These are phyloP conservation scores for Pseudonitzschia delicatissima DNA, from an alignment of 108 stramenopile genomes.

Conservation along the genomic window DNA sequence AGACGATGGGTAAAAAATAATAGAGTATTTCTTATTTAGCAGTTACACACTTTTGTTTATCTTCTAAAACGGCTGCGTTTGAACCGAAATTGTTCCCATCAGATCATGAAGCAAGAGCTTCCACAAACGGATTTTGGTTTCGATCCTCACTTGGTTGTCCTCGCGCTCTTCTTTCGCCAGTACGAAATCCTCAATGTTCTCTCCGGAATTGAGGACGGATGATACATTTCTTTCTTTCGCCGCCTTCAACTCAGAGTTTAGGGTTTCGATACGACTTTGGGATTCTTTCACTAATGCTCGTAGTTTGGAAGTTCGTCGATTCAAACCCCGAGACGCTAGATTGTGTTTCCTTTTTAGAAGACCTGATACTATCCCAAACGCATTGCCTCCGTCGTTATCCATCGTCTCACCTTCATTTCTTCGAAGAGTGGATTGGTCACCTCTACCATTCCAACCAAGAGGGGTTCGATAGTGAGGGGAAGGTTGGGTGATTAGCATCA, in stretches of 20 bases:
- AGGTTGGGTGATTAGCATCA: constrained; percentile 4
- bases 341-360: constrained; percentile 18
- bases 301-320: constrained; percentile 8
- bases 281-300: constrained; percentile 7
- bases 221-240: neutral
- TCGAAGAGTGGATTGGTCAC: neutral
- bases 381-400: neutral
- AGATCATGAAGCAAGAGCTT: constrained; percentile 11
- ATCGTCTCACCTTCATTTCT: neutral
- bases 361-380: constrained; percentile 23
- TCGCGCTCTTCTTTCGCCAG: neutral
- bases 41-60: neutral
- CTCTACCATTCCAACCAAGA: neutral
- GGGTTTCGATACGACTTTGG: neutral
- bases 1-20: neutral
- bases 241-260: neutral
- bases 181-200: neutral
- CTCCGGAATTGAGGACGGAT: neutral
- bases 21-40: neutral
- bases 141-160: constrained; percentile 14
- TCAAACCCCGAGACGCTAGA: neutral
- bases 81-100: neutral
- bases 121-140: constrained; percentile 24
- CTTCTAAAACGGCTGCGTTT: neutral
- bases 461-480: neutral